Evolutionary conservation across 768 basidiomycete species (phyloP).

Genomic region (Termitomyces sp.): DNA sequence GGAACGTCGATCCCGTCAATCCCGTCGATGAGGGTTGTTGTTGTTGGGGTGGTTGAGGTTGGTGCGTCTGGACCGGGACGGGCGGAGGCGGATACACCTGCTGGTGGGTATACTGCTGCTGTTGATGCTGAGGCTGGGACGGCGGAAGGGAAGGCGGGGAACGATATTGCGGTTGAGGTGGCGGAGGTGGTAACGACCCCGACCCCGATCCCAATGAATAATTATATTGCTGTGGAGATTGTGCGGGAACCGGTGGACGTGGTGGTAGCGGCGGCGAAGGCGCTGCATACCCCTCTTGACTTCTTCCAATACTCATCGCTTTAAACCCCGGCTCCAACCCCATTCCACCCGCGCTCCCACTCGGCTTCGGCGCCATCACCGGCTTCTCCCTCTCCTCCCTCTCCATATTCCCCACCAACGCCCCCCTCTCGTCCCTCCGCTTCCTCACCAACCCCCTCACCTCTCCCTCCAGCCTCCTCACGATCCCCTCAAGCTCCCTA

Average conservation of each 20-base stretch:
- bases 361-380: slow-evolving; percentile 46
- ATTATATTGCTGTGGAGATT: slow-evolving; percentile 12
- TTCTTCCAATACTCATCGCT: slow-evolving; percentile 13
- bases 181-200: slow-evolving; percentile 19
- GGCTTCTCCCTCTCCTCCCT: slow-evolving; percentile 45
- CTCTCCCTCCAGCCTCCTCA: slow-evolving; percentile 52
- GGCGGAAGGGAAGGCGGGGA: slow-evolving; percentile 17
- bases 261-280: slow-evolving; percentile 16
- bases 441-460: slow-evolving; percentile 58
- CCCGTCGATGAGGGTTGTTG: slow-evolving; percentile 19
- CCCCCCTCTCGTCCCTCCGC: slow-evolving; percentile 68
- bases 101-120: slow-evolving; percentile 7
- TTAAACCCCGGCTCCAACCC: slow-evolving; percentile 8
- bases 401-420: slow-evolving; percentile 59
- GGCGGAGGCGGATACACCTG: not conserved
- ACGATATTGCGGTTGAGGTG: slow-evolving; percentile 16
- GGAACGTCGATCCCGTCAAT: slow-evolving; percentile 2
- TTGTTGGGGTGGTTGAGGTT: not conserved
- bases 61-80: not conserved
- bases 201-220: slow-evolving; percentile 5
- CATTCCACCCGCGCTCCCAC: slow-evolving; percentile 24
- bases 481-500: slow-evolving; percentile 66
- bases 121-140: slow-evolving; percentile 16
- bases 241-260: slow-evolving; percentile 10
- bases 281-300: slow-evolving; percentile 14